Conservation (phyloP, 768 basidiomycete species). For the Russula brevipes region DNA sequence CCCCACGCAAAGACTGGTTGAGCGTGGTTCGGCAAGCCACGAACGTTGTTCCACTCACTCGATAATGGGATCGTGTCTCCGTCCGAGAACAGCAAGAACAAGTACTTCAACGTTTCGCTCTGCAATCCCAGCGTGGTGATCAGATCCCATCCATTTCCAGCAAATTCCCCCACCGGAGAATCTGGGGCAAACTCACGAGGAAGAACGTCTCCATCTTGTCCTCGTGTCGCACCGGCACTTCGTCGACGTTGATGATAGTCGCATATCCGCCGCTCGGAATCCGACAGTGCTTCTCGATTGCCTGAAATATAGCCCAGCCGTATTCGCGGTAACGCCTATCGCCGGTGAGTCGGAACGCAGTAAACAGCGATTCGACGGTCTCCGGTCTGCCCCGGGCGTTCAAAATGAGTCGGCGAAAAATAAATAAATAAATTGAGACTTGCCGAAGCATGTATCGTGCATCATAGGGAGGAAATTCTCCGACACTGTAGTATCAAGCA, state of each 20-base stretch:
- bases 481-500: constrained; percentile 23
- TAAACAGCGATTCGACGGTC: constrained; percentile 90
- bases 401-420: neutral
- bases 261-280: constrained; percentile 80
- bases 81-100: constrained; percentile 83
- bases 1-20: constrained; percentile 10
- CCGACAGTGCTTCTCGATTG: constrained; percentile 79
- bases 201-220: constrained; percentile 98
- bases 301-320: constrained; percentile 86
- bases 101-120: constrained; percentile 89
- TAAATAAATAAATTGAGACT: constrained; percentile 22
- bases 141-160: neutral
- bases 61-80: constrained; percentile 63
- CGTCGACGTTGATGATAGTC: constrained; percentile 78
- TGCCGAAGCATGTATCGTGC: constrained; percentile 89
- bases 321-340: constrained; percentile 72
- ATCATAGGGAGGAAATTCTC: constrained; percentile 51
- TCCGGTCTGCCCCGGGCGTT: constrained; percentile 56
- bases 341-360: constrained; percentile 87
- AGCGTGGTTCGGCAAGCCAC: constrained; percentile 4
- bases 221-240: constrained; percentile 57
- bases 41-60: constrained; percentile 40
- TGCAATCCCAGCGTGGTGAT: constrained; percentile 29
- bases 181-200: constrained; percentile 47
- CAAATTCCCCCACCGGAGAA: neutral